Evolutionary conservation across 2,329 filamentous ascomycete genomes (phyloP).

Genomic region (Penicillium sp.): DNA sequence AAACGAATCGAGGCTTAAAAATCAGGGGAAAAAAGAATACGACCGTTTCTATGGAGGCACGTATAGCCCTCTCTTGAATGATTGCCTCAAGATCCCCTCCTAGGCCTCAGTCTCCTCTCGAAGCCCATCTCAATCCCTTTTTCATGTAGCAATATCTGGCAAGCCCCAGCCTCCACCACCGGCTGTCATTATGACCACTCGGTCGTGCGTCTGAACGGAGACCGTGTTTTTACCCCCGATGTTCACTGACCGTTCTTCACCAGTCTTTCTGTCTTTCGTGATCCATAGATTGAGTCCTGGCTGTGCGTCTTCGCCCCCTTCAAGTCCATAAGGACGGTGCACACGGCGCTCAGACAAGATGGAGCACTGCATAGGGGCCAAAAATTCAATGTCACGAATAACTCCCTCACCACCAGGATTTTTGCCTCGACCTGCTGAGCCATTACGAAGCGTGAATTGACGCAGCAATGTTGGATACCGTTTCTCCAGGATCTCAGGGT

Average conservation of each 20-base stretch:
- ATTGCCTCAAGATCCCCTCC: no score
- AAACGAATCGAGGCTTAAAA: no score
- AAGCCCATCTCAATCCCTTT: no score
- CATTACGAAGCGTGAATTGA: conserved; percentile 62
- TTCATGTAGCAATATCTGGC: conserved; percentile 6
- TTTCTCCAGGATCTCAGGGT: conserved; percentile 74
- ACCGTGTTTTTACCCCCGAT: conserved; percentile 60
- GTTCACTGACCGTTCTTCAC: conserved; percentile 50
- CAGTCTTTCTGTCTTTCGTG: conserved; percentile 57
- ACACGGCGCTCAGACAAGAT: conserved; percentile 74
- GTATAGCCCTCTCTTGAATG: no score
- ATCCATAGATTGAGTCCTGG: conserved; percentile 87
- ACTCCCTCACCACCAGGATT: conserved; percentile 71
- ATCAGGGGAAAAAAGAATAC: no score
- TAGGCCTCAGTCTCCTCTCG: no score
- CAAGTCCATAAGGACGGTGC: conserved; percentile 72
- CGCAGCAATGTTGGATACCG: conserved; percentile 70
- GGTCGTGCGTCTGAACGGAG: conserved; percentile 53
- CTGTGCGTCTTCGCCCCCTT: conserved; percentile 71
- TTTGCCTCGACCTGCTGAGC: conserved; percentile 60
- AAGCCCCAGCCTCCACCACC: conserved; percentile 43
- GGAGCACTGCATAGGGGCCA: conserved; percentile 70
- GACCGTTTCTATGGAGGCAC: no score
- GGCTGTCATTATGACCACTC: conserved; percentile 56
- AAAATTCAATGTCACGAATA: conserved; percentile 75